phyloP scores from a whole-genome alignment of 257 asterid species.

The Salvia rosmarinus region DNA sequence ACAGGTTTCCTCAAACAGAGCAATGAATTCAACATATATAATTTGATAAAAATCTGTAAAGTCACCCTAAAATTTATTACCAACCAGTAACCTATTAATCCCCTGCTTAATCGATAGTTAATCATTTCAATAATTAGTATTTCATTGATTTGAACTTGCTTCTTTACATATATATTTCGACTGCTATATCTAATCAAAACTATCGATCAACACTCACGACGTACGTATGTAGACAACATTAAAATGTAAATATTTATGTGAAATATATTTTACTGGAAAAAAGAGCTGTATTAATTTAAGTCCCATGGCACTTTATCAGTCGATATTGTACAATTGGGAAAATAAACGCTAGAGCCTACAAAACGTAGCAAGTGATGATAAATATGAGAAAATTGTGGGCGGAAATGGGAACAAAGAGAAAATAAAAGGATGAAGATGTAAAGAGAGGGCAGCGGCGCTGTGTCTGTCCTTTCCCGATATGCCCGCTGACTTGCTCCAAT shows the following conservation, averaged over 20 bases:
- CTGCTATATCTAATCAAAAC: too few relatives aligned
- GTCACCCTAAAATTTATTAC: neutral
- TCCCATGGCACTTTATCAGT: too few relatives aligned
- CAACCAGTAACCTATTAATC: too few relatives aligned
- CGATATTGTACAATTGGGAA: neutral
- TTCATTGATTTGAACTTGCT: too few relatives aligned
- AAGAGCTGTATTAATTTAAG: too few relatives aligned
- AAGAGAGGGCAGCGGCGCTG: conserved; percentile 40
- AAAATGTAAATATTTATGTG: too few relatives aligned
- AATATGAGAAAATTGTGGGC: conserved; percentile 10
- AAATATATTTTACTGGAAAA: too few relatives aligned
- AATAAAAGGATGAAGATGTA: neutral
- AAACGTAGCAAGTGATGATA: neutral
- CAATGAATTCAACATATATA: neutral
- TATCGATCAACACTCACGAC: too few relatives aligned
- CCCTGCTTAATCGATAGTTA: too few relatives aligned
- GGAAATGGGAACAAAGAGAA: neutral
- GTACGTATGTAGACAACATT: too few relatives aligned
- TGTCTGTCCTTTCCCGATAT: conserved; percentile 47
- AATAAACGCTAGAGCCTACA: neutral
- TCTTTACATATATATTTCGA: too few relatives aligned
- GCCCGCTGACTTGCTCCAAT: conserved; percentile 39
- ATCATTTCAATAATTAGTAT: too few relatives aligned
- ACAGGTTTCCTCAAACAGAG: conserved; percentile 17
- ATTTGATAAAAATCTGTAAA: neutral